phyloP scores from a whole-genome alignment of 2,329 filamentous ascomycete species.

The Mariannaea elegans region DNA sequence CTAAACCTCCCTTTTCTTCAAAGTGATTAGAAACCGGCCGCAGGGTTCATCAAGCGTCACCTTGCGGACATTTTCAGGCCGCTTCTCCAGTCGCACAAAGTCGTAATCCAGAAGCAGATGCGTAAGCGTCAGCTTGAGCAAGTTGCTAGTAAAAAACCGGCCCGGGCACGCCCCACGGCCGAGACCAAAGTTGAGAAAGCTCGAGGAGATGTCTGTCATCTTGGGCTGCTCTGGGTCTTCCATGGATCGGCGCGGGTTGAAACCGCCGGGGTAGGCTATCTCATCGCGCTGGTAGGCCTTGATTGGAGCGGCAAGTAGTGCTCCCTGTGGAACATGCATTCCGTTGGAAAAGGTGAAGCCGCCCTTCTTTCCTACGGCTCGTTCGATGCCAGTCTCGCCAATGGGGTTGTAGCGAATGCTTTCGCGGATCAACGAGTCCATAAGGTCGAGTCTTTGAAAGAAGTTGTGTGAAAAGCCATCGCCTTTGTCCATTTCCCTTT shows the following conservation, averaged over 20 bases:
- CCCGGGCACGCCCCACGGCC: constrained; percentile 22
- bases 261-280: constrained; percentile 20
- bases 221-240: constrained; percentile 17
- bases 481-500: constrained; percentile 12
- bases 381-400: constrained; percentile 26
- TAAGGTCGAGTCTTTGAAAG: constrained; percentile 21
- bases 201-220: constrained; percentile 24
- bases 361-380: constrained; percentile 22
- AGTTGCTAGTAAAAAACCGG: constrained; percentile 24
- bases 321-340: constrained; percentile 25
- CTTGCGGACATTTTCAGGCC: constrained; percentile 23
- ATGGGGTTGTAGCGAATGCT: constrained; percentile 30
- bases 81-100: constrained; percentile 18
- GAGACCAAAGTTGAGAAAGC: constrained; percentile 25
- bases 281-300: constrained; percentile 29
- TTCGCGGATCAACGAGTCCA: constrained; percentile 24
- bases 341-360: constrained; percentile 32
- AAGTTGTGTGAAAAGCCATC: constrained; percentile 24
- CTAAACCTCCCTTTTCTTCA: constrained; percentile 17
- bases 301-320: constrained; percentile 27
- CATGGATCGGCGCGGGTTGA: constrained; percentile 25
- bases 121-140: constrained; percentile 24
- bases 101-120: constrained; percentile 23
- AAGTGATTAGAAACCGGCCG: constrained; percentile 14
- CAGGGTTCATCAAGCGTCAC: constrained; percentile 25